phyloP scores from a whole-genome alignment of 2,329 filamentous ascomycete species.

The Nemania sp. region DNA sequence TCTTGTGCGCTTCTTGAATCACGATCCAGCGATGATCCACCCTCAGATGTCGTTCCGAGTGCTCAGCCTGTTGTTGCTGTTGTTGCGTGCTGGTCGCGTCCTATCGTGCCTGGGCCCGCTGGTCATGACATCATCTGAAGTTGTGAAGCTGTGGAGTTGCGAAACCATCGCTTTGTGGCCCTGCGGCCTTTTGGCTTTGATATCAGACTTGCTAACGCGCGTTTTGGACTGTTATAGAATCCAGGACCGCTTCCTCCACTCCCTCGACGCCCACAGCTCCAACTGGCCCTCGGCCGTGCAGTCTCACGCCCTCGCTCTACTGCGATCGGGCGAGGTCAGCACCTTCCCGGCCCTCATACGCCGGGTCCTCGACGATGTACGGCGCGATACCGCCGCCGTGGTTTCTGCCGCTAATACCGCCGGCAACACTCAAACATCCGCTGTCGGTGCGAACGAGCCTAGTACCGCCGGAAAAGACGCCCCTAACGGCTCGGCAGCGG shows the following conservation, averaged over 20 bases:
- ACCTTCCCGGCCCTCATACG: conserved; percentile 64
- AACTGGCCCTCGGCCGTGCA: conserved; percentile 68
- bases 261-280: conserved; percentile 59
- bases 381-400: conserved; percentile 50
- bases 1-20: too few species aligned
- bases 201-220: conserved; percentile 8
- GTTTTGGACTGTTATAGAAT: conserved; percentile 49
- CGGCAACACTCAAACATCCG: conserved; percentile 15
- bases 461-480: conserved; percentile 21
- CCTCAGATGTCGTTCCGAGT: too few species aligned
- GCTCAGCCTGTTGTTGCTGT: too few species aligned
- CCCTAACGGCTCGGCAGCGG: conserved; percentile 15
- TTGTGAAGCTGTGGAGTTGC: too few species aligned
- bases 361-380: conserved; percentile 65
- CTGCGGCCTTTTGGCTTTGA: not conserved
- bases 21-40: too few species aligned
- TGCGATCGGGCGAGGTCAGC: conserved; percentile 61
- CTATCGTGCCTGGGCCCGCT: too few species aligned
- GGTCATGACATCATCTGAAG: too few species aligned
- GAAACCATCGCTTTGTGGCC: too few species aligned
- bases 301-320: conserved; percentile 60
- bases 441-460: conserved; percentile 22
- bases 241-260: conserved; percentile 65
- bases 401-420: conserved; percentile 28
- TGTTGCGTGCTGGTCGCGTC: too few species aligned